Percentiles rank a stretch among this genome's conserved stretches.
These are phyloP conservation scores for Cladosporium sp. DNA, from an alignment of 2,329 filamentous ascomycete genomes.

Conservation along the genomic window DNA sequence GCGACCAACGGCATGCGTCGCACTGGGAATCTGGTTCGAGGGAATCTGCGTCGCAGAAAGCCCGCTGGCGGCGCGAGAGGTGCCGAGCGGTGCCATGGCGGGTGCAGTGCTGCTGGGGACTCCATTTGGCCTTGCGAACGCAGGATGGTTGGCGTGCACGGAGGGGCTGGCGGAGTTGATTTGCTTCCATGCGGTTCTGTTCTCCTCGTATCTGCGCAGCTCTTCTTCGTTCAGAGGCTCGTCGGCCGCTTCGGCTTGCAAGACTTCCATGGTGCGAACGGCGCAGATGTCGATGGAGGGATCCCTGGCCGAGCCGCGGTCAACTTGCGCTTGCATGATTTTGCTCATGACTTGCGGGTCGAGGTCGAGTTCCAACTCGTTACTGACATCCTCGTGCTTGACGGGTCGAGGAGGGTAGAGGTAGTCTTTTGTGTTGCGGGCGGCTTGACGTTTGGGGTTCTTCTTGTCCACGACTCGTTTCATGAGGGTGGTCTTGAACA, in stretches of 20 bases:
- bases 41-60: neutral
- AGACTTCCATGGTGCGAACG: constrained; percentile 31
- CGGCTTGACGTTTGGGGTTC: constrained; percentile 64
- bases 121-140: neutral
- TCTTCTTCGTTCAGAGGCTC: constrained; percentile 29
- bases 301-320: constrained; percentile 61
- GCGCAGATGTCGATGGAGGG: constrained; percentile 31
- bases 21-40: neutral
- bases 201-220: constrained; percentile 24
- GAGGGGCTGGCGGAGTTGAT: too few species aligned
- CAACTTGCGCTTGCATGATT: constrained; percentile 51
- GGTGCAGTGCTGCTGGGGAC: neutral
- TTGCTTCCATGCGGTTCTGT: constrained; percentile 5
- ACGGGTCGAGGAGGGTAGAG: constrained; percentile 56
- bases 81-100: neutral
- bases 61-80: neutral
- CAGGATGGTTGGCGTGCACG: constrained; percentile 15
- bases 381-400: constrained; percentile 46
- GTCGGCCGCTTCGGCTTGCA: constrained; percentile 30
- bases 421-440: constrained; percentile 48
- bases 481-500: constrained; percentile 80
- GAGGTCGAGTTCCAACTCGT: constrained; percentile 45
- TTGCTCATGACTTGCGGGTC: constrained; percentile 57
- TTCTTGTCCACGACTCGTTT: constrained; percentile 78
- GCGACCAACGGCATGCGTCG: neutral